Conservation (phyloP, 441 rosid genomes). For the Dalechampia spathulata region DNA sequence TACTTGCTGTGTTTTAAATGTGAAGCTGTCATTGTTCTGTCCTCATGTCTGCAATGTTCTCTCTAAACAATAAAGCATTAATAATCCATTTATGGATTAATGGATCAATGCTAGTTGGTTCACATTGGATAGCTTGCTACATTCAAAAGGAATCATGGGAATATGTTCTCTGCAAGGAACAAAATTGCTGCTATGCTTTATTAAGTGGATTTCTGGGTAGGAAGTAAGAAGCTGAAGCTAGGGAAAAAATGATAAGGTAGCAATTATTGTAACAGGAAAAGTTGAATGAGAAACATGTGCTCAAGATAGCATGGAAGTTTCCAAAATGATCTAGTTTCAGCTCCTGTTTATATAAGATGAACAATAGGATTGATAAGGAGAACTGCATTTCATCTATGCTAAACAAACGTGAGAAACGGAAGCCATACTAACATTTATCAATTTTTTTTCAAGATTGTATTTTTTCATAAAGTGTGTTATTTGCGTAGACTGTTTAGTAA, state of each 20-base stretch:
- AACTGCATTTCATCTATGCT: background rate
- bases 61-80: constrained; percentile 3
- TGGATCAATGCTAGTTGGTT: background rate
- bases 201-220: constrained; percentile 16
- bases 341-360: background rate
- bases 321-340: background rate
- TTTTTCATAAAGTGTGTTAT: background rate
- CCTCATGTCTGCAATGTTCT: background rate
- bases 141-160: background rate
- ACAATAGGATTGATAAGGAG: background rate
- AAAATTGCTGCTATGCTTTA: constrained; percentile 7
- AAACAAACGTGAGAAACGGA: background rate
- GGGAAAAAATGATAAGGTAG: constrained; percentile 8
- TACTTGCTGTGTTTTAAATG: background rate
- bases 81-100: background rate
- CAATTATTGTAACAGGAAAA: constrained; percentile 3
- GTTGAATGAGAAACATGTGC: background rate
- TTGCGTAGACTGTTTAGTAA: background rate
- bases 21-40: background rate
- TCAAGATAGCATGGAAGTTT: background rate
- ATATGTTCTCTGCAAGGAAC: background rate
- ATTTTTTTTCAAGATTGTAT: background rate
- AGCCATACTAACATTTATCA: background rate
- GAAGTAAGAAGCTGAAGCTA: background rate
- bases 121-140: background rate